These are phyloP conservation scores for Fusarium dimerum DNA, from an alignment of 2,329 filamentous ascomycete species.

Conservation along the genomic window DNA sequence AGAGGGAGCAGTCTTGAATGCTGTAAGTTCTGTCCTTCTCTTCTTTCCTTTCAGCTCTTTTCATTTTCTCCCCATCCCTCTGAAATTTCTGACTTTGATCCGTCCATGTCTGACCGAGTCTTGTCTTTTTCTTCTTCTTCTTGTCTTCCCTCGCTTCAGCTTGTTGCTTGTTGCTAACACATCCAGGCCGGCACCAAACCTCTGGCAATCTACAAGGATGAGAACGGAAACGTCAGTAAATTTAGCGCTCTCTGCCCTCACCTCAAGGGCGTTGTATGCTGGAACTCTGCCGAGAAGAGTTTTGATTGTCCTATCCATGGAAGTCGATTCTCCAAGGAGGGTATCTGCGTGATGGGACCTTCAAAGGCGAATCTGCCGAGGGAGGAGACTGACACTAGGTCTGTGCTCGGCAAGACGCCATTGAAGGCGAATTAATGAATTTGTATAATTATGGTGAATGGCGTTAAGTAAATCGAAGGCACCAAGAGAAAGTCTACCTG, in stretches of 20 bases:
- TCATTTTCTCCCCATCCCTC: too few species aligned
- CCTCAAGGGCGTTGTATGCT: slow-evolving; percentile 56
- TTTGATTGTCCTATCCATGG: slow-evolving; percentile 56
- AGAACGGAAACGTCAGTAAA: slow-evolving; percentile 49
- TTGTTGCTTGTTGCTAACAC: neutral
- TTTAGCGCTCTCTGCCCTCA: slow-evolving; percentile 59
- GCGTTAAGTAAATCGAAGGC: too few species aligned
- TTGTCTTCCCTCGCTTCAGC: fast-evolving
- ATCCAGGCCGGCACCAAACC: slow-evolving; percentile 37
- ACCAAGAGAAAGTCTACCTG: too few species aligned
- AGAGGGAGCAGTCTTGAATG: slow-evolving; percentile 54
- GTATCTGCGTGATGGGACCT: slow-evolving; percentile 18
- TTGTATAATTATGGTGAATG: neutral
- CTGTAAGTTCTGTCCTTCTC: slow-evolving; percentile 18
- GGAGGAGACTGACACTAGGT: slow-evolving; percentile 1
- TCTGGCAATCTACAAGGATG: slow-evolving; percentile 57
- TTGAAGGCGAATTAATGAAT: slow-evolving; percentile 1
- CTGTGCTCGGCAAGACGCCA: too few species aligned
- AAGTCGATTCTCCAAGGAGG: slow-evolving; percentile 35
- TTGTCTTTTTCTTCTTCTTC: too few species aligned
- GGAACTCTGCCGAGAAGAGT: slow-evolving; percentile 54
- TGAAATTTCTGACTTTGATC: too few species aligned
- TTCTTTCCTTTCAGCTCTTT: fast-evolving
- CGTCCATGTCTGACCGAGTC: too few species aligned
- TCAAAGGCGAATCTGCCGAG: slow-evolving; percentile 12